Base-by-base conservation (phyloP, 345 rosid species). In the Trapa incisa region DNA sequence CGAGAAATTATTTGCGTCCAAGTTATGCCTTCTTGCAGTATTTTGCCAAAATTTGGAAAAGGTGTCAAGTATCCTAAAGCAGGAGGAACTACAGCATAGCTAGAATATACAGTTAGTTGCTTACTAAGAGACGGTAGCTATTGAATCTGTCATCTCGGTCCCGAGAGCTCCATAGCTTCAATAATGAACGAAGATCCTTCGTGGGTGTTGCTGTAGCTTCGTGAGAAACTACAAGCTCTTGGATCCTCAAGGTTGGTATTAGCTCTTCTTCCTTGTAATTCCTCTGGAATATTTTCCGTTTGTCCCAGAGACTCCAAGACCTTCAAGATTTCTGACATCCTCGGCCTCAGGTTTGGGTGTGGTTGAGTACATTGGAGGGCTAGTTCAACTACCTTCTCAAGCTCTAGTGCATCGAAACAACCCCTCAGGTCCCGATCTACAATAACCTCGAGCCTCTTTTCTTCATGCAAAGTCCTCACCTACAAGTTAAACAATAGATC, bases 131-230 rank as follows among this genome's bases (percentile, higher is more conserved):
- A 3, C 14, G 37, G 66, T 36, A 57, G 48, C n/a, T 43, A 56
- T 8, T 12, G 64, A 35, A 47, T 36, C 61, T 54, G 60, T 82
- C 75, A 94, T 58, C 99, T 72, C 54, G 99, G 99, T 81, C 99
- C 96, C 0, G 97, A 94, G 41, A 94, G 99, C 75, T 94, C 99
- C 71, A 94, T 89, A 13, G 99, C 89, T 86, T 94, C 96, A 3
- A 91, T 78, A 75, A 91, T 87, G 80, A 88, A 86, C 6, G 99
- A 94, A 71, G 91, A 81, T 29, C 81, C 89, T 58, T 88, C 95
- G 39, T 72, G 89, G 65, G 78, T 66, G 65, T 82, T 84, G 29
- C 87, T 88, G 47, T 73, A 77, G 57, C 74, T 78, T 76, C 90
- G 76, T 6, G 87, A 81, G 75, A 83, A 87, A 74, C 84, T 83